Evolutionary conservation across 2,329 filamentous ascomycete species (phyloP).

Genomic region (Trichoderma koningiopsis): DNA sequence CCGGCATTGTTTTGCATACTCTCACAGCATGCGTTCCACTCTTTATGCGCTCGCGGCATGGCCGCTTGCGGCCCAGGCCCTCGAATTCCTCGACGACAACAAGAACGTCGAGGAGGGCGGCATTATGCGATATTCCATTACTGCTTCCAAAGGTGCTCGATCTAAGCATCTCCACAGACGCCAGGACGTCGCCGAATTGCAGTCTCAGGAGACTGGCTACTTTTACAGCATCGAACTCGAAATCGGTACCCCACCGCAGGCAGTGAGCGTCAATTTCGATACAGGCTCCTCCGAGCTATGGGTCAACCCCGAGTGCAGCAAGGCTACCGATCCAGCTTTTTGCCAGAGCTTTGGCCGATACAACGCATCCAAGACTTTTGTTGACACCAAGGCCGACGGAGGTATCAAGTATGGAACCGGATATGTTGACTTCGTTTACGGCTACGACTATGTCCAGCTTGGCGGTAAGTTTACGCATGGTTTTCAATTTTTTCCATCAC

Average conservation of each 20-base stretch:
- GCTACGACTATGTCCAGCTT: conserved; percentile 39
- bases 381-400: conserved; percentile 33
- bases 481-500: neutral
- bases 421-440: conserved; percentile 39
- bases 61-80: conserved; percentile 34
- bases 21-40: conserved; percentile 36
- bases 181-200: conserved; percentile 34
- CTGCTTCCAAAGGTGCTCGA: conserved; percentile 34
- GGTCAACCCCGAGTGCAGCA: conserved; percentile 46
- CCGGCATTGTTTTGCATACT: conserved; percentile 23
- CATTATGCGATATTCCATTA: conserved; percentile 37
- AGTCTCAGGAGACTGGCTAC: conserved; percentile 36
- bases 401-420: conserved; percentile 39
- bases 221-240: conserved; percentile 44
- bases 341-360: conserved; percentile 39
- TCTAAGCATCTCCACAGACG: conserved; percentile 36
- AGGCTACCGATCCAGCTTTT: conserved; percentile 34
- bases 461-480: conserved; percentile 35
- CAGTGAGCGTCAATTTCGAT: conserved; percentile 45
- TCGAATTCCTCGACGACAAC: conserved; percentile 32
- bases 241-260: conserved; percentile 44
- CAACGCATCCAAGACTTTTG: conserved; percentile 36
- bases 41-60: conserved; percentile 36
- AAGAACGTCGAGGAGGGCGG: conserved; percentile 31
- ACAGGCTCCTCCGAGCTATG: conserved; percentile 47